These are phyloP conservation scores for Scutellaria galericulata DNA, from an alignment of 257 asterid species.

Conservation along the genomic window DNA sequence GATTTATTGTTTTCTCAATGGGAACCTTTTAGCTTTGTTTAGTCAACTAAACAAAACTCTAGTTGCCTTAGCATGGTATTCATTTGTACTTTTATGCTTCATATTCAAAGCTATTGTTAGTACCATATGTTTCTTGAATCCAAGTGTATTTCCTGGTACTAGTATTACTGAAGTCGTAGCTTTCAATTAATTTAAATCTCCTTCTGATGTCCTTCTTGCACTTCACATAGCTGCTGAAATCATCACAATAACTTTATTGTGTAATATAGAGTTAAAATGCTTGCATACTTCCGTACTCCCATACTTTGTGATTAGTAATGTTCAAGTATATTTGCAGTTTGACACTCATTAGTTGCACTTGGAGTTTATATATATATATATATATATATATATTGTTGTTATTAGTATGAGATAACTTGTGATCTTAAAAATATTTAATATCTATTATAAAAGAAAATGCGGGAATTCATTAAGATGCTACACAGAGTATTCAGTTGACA, in stretches of 20 bases:
- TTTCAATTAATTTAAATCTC: background rate
- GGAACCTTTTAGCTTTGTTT: background rate
- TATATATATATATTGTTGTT: too few relatives aligned
- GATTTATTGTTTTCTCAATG: background rate
- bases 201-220: background rate
- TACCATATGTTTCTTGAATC: background rate
- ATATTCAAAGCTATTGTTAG: background rate
- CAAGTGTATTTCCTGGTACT: slow-evolving; percentile 1
- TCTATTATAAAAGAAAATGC: too few relatives aligned
- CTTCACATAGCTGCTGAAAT: slow-evolving; percentile 11
- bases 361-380: background rate
- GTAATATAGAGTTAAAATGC: background rate
- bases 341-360: background rate
- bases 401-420: too few relatives aligned
- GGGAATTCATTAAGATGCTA: too few relatives aligned
- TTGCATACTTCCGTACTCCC: background rate
- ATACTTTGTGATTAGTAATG: background rate
- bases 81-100: slow-evolving; percentile 1
- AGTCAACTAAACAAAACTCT: background rate
- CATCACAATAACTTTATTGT: background rate
- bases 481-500: too few relatives aligned
- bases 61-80: background rate
- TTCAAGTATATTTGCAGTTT: background rate
- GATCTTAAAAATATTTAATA: too few relatives aligned
- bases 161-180: background rate